Percentiles rank a stretch among this genome's conserved stretches.
phyloP scores from a whole-genome alignment of 176 grass and related monocot species.

The Bolboschoenus planiculmis region DNA sequence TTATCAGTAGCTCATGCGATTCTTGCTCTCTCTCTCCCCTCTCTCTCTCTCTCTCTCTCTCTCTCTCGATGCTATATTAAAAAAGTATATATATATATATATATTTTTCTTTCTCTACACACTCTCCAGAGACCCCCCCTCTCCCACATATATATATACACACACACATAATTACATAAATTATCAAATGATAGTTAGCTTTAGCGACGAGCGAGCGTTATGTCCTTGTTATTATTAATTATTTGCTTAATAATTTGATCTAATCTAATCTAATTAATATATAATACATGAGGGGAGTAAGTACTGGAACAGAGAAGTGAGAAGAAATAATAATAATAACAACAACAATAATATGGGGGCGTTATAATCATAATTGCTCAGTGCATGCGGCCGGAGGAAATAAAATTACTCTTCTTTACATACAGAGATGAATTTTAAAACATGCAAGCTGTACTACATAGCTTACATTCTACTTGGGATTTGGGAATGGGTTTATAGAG shows the following conservation, averaged over 20 bases:
- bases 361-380: neutral
- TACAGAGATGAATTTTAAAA: neutral
- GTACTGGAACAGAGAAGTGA: neutral
- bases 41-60: too few relatives aligned
- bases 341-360: neutral
- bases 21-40: neutral
- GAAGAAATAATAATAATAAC: neutral
- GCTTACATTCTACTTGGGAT: constrained; percentile 5
- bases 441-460: neutral
- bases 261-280: too few relatives aligned
- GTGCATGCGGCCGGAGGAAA: neutral
- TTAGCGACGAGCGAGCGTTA: too few relatives aligned
- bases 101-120: neutral
- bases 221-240: too few relatives aligned
- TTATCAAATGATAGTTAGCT: too few relatives aligned
- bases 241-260: too few relatives aligned
- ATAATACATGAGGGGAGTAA: too few relatives aligned
- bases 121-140: too few relatives aligned
- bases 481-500: neutral
- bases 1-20: constrained; percentile 23
- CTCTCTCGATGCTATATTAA: neutral
- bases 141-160: too few relatives aligned
- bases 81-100: too few relatives aligned
- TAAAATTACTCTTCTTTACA: neutral
- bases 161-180: too few relatives aligned